phyloP scores from a whole-genome alignment of 148 eudicot species.

The Amaranthus palmeri region DNA sequence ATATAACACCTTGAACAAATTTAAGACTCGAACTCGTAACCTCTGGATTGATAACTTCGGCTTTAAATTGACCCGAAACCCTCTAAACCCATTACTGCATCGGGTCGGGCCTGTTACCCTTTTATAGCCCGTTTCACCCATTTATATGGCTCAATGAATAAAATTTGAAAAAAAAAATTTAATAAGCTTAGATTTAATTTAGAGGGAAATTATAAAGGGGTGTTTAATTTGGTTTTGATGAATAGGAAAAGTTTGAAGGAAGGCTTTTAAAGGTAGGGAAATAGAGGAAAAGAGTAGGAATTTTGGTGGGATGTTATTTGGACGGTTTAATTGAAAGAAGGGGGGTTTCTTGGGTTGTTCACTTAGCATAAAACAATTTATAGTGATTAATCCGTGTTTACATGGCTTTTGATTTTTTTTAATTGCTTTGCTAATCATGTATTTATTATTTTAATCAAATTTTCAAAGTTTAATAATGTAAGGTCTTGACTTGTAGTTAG shows the following conservation, averaged over 20 bases:
- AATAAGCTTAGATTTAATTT: background rate
- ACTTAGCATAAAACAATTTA: slow-evolving; percentile 6
- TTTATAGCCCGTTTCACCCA: slow-evolving; percentile 1
- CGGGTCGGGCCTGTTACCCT: background rate
- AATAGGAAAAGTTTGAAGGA: too few relatives aligned
- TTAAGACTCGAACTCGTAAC: slow-evolving; percentile 6
- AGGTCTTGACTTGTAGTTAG: background rate
- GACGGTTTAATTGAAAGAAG: background rate
- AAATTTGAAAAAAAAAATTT: background rate
- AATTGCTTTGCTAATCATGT: background rate
- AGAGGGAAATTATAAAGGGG: background rate
- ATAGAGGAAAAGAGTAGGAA: slow-evolving; percentile 1
- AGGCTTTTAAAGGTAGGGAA: background rate
- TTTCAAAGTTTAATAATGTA: background rate
- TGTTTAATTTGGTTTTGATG: background rate
- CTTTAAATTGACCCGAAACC: slow-evolving; percentile 7
- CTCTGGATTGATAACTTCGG: slow-evolving; percentile 13
- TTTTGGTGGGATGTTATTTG: background rate
- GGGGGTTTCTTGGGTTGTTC: slow-evolving; percentile 9
- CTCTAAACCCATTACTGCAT: slow-evolving; percentile 12
- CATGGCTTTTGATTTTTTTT: background rate
- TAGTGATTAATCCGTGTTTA: background rate
- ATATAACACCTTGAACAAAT: slow-evolving; percentile 2
- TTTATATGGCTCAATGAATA: background rate
- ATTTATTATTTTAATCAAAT: too few relatives aligned